Evolutionary conservation across 495 filamentous ascomycete genomes (phyloP).

Genomic region (Aspergillus indologenus): DNA sequence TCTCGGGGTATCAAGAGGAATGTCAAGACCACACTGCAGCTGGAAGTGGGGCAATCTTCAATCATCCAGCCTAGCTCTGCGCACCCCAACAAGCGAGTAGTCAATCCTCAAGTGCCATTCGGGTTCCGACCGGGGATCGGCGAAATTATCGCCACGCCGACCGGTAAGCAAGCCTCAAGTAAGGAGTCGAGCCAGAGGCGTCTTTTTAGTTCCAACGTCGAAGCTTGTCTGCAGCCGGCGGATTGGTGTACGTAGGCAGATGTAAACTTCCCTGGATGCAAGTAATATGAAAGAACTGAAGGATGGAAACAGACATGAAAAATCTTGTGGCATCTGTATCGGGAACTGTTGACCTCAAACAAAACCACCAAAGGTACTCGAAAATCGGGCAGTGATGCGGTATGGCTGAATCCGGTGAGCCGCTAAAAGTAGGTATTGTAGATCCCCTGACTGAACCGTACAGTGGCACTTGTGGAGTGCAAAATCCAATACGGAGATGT

Average conservation of each 20-base stretch:
- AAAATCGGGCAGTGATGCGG: background rate
- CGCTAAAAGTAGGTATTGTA: background rate
- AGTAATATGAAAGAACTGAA: background rate
- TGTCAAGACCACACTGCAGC: background rate
- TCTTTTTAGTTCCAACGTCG: background rate
- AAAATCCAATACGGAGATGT: background rate
- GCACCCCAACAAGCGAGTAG: background rate
- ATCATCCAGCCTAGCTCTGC: background rate
- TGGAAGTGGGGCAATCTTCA: background rate
- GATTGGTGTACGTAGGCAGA: no score
- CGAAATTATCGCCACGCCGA: constrained; percentile 1
- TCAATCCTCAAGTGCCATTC: background rate
- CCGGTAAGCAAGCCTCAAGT: constrained; percentile 1
- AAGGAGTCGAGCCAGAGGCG: constrained; percentile 4
- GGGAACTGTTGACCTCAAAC: no score
- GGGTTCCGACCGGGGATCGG: background rate
- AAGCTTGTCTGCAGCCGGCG: background rate
- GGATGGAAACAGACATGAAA: background rate
- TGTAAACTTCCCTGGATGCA: no score
- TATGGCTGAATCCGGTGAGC: background rate
- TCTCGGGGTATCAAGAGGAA: background rate
- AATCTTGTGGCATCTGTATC: no score
- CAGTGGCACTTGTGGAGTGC: background rate
- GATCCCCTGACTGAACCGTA: constrained; percentile 1
- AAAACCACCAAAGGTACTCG: no score